These are phyloP conservation scores for Ilex aquifolium DNA, from an alignment of 257 asterid genomes.

Conservation along the genomic window DNA sequence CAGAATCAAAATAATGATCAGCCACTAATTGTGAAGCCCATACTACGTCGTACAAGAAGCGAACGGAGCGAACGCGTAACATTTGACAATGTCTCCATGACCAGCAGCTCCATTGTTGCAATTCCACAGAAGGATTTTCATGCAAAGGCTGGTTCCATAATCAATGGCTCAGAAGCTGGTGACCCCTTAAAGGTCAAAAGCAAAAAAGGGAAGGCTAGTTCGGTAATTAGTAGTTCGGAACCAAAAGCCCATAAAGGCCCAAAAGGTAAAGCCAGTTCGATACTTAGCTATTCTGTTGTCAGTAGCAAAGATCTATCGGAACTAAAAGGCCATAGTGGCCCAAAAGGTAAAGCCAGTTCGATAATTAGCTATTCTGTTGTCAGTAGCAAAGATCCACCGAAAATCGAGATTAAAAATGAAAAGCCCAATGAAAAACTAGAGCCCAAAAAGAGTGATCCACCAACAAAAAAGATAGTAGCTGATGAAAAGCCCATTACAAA, in stretches of 20 bases:
- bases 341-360: constrained; percentile 25
- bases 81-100: constrained; percentile 26
- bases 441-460: neutral
- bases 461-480: constrained; percentile 23
- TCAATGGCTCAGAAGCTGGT: constrained; percentile 46
- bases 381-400: constrained; percentile 40
- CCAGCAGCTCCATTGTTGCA: constrained; percentile 33
- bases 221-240: constrained; percentile 63
- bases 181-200: constrained; percentile 15
- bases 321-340: constrained; percentile 30
- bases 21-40: constrained; percentile 22
- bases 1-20: constrained; percentile 1
- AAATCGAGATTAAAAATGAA: neutral
- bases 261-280: constrained; percentile 47
- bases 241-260: constrained; percentile 31
- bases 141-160: constrained; percentile 49
- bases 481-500: constrained; percentile 37
- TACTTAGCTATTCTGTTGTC: constrained; percentile 29
- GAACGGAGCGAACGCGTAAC: constrained; percentile 59
- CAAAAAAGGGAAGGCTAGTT: constrained; percentile 63
- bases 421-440: constrained; percentile 5
- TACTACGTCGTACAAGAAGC: constrained; percentile 47
- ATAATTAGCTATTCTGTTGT: constrained; percentile 29
- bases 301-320: constrained; percentile 42
- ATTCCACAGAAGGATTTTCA: constrained; percentile 19